Conservation (phyloP, 768 basidiomycete species). For the Mycena kentingensis region DNA sequence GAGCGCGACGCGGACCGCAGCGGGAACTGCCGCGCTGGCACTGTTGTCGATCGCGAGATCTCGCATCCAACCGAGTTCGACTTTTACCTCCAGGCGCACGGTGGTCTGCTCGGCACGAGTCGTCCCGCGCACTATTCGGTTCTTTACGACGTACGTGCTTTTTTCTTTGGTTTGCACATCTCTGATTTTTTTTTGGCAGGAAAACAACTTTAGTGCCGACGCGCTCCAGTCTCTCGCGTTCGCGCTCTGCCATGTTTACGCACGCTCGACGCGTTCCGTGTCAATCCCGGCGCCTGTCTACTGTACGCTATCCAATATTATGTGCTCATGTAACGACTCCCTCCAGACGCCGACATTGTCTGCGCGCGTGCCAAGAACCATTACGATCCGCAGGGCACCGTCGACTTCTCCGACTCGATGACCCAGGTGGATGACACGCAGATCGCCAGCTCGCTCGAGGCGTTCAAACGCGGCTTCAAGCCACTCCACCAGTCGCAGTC, state of each 20-base stretch:
- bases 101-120: conserved; percentile 58
- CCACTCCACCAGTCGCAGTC: conserved; percentile 55
- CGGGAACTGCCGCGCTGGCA: conserved; percentile 60
- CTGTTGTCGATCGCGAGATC: conserved; percentile 57
- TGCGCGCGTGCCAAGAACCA: conserved; percentile 82
- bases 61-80: conserved; percentile 59
- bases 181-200: neutral
- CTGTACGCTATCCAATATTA: too few relatives aligned
- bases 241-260: conserved; percentile 57
- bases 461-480: conserved; percentile 56
- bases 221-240: conserved; percentile 67
- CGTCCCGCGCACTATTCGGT: conserved; percentile 16
- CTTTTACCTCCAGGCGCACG: conserved; percentile 59
- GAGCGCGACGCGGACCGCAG: conserved; percentile 45
- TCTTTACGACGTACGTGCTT: too few relatives aligned
- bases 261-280: conserved; percentile 17
- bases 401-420: conserved; percentile 64
- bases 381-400: conserved; percentile 64
- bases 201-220: conserved; percentile 56
- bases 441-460: conserved; percentile 45
- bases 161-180: neutral
- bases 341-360: conserved; percentile 56
- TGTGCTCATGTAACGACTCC: too few relatives aligned
- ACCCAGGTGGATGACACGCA: conserved; percentile 47
- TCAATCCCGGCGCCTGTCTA: conserved; percentile 20